phyloP scores from a whole-genome alignment of 179 eudicot genomes.

The Beta corolliflora region DNA sequence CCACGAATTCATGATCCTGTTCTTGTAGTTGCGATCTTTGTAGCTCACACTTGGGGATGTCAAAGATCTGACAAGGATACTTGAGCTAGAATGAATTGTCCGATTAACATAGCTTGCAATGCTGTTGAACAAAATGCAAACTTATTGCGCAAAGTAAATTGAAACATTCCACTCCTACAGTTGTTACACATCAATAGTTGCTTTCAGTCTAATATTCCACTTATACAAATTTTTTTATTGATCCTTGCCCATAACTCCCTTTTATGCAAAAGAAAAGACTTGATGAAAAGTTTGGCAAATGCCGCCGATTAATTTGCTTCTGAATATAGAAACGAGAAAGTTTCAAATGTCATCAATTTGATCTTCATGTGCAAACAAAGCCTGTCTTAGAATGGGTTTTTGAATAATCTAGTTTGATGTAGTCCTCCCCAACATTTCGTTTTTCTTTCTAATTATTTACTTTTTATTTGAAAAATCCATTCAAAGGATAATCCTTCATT shows the following conservation, averaged over 20 bases:
- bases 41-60: not conserved
- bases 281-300: not conserved
- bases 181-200: not conserved
- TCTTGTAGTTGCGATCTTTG: not conserved
- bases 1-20: not conserved
- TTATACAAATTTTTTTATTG: not conserved
- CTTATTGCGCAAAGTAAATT: too few species aligned
- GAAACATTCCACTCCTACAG: not conserved
- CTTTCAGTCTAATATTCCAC: not conserved
- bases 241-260: not conserved
- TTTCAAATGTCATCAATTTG: not conserved
- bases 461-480: too few species aligned
- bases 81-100: too few species aligned
- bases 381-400: not conserved
- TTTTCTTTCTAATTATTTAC: too few species aligned
- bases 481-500: too few species aligned
- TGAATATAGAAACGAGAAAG: not conserved
- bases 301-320: not conserved
- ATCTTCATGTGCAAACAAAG: not conserved
- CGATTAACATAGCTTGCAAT: not conserved
- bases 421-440: not conserved
- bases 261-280: not conserved
- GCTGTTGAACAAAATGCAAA: not conserved
- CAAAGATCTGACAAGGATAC: too few species aligned
- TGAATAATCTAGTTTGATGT: not conserved